Base-by-base conservation (phyloP, 257 asterid species). In the Dorcoceras hygrometricum region DNA sequence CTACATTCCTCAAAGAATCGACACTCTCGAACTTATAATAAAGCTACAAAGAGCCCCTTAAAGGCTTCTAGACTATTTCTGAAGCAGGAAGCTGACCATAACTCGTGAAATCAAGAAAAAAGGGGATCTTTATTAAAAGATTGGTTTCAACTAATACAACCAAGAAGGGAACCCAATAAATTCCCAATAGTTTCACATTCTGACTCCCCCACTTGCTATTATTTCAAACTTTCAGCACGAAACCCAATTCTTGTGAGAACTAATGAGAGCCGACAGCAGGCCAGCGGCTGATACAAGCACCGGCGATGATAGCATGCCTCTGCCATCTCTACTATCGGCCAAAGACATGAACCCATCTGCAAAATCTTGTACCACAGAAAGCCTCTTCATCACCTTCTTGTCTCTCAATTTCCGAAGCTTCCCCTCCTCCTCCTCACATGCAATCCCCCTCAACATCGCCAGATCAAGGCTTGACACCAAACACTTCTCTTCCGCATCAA, bases 211-310 rank as follows among this genome's bases (percentile, higher is more conserved):
- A 31, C 57, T 18, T 46, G 25, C 68, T 67, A 61, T 27, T 23
- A 36, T 0, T 39, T 14, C 51, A 14, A 34, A 26, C 65, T 46
- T 16, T 77, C 69, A 83, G 76, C 83, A 80, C 55, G 85, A 71
- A 58, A 83, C 58, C 88, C 88, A 83, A 50, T 83, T 83, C 78
- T 80, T 80, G 62, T 83, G 88, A 60, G 88, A 75, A 60, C 85
- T 83, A 57, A 83, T 83, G 5, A 80, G 27, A 16, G 88, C 83
- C 7, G 85, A 78, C 24, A 83, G 56, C 3, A 83, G 78, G 56
- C 85, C 88, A 4, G 88, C 85, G 2, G 74, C 80, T 0, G 88
- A 77, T 29, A 83, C 11, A 63, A 83, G 58, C 7, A 77, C 63
- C 2, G 85, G 83, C 16, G 65, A 72, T 18, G 85, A 80, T 59